Base-by-base conservation (phyloP, 2,329 filamentous ascomycete species). In the Ampelomyces quisqualis region DNA sequence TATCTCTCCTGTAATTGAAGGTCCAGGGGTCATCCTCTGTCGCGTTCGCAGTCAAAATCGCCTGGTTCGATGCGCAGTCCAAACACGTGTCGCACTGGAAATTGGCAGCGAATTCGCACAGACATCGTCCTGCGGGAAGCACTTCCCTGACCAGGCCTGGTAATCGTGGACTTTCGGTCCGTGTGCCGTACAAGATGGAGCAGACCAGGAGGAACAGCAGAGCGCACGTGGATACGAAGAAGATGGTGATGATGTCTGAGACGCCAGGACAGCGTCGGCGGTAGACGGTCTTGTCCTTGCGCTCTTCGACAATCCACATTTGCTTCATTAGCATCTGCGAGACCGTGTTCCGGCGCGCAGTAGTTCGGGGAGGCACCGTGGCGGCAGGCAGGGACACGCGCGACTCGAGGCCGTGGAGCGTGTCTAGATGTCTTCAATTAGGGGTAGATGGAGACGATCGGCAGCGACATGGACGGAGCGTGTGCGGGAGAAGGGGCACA, bases 171-270 rank as follows among this genome's bases (percentile, higher is more conserved):
- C 51, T 53, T 45, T 63, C 57, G 28, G 57, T 58, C 40, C 60
- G 62, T 10, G 60, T 65, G 49, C 60, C 62, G 41, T 64, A 65
- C 8, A 65, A 42, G 30, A 65, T 64, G 34, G 57, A 56, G 51
- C 57, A 63, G 34, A 63, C 42, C 40, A 65, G 52, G 32, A 63
- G 44, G 49, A 65, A 50, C 39, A 64, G 49, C 37, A 64, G 43
- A 34, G 55, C 53, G 50, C 56, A 57, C 24, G 56, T 49, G 13
- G 54, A 53, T 29, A 62, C 34, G 49, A 60, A 55, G 47, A 65
- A 55, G 43, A 57, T 56, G 23, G 54, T 53, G 13, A 65, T 51
- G 32, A 53, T 49, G 37, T 64, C 59, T 13, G 49, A 43, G 18
- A 43, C 49, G 19, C 54, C 51, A 21, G 47, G 47, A 44, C 52